Base-by-base conservation (phyloP, 164 flowering plant genomes). In the Malania oleifera region DNA sequence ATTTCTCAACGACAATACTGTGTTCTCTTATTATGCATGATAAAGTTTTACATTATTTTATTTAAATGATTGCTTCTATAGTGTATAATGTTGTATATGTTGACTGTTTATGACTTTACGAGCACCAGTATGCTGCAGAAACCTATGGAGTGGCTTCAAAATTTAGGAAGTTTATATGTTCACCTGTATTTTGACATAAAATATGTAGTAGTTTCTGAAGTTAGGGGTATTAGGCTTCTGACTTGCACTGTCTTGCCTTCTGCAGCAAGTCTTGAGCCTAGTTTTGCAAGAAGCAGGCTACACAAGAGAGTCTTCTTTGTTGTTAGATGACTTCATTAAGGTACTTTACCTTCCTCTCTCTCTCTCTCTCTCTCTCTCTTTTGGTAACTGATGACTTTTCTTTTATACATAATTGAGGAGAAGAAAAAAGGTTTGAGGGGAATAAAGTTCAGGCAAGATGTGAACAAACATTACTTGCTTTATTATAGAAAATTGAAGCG, bases 211-310 rank as follows among this genome's bases (percentile, higher is more conserved):
- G 41, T 15, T 38, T 12, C 41, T 1, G 14, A 38, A 38, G 1
- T 38, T 38, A n/a, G 6, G 3, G 46, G 20, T 15, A 11, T 15
- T 5, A 15, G n/a, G 5, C 2, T 43, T 43, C 46, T 43, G n/a
- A 43, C 46, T 17, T 18, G 13, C n/a, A 8, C 20, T 43, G 25
- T 49, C 60, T 29, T 64, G 27, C 68, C 23, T 53, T 51, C 67
- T 76, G 66, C 67, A 91, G 93, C 64, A 77, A 77, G 89, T 87
- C 34, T 62, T 88, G 72, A 73, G 60, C 69, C 82, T 77, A 65
- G 77, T 91, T 15, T 60, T 86, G 78, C 68, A 73, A 51, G 98
- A 91, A 72, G 84, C 92, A 44, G 96, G 96, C 57, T 86, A 82
- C 68, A 55, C 86, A 40, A 78, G 52, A 43, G 82, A 79, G n/a